Percentiles rank a stretch among this genome's conserved stretches.
These are phyloP conservation scores for Schizophyllum commune DNA, from an alignment of 1,284 basidiomycete genomes.

Conservation along the genomic window DNA sequence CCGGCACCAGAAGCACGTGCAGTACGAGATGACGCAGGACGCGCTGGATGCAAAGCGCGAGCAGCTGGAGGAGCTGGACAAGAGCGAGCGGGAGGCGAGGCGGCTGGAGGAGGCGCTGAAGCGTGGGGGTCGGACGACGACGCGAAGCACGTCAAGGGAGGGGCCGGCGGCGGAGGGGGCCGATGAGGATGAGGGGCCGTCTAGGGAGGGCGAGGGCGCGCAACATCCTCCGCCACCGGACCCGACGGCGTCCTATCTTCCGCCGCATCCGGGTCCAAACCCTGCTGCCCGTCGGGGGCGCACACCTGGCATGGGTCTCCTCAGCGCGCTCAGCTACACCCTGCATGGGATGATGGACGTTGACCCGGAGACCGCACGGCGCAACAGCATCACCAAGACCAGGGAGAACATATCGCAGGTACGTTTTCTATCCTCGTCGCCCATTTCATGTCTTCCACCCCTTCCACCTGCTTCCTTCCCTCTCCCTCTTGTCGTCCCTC, in stretches of 20 bases:
- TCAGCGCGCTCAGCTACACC: conserved; percentile 92
- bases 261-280: conserved; percentile 69
- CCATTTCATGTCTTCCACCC: conserved; percentile 1
- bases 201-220: conserved; percentile 8
- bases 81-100: conserved; percentile 85
- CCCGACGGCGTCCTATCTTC: conserved; percentile 42
- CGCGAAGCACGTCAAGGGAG: conserved; percentile 14
- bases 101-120: conserved; percentile 84
- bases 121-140: conserved; percentile 32
- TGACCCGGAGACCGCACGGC: conserved; percentile 91
- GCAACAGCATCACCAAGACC: conserved; percentile 91
- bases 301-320: conserved; percentile 76
- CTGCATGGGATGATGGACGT: conserved; percentile 98
- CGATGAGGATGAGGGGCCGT: conserved; percentile 20
- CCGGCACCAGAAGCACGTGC: conserved; percentile 96
- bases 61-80: conserved; percentile 85
- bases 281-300: conserved; percentile 41
- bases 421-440: conserved; percentile 17
- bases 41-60: conserved; percentile 82
- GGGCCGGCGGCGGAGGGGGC: conserved; percentile 22
- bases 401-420: conserved; percentile 92
- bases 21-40: conserved; percentile 96
- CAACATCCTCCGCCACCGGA: conserved; percentile 11
- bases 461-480: conserved; percentile 7
- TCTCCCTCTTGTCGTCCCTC: conserved; percentile 6